Base-by-base conservation (phyloP, 73 alveolate species). In the Blepharisma japonicum region DNA sequence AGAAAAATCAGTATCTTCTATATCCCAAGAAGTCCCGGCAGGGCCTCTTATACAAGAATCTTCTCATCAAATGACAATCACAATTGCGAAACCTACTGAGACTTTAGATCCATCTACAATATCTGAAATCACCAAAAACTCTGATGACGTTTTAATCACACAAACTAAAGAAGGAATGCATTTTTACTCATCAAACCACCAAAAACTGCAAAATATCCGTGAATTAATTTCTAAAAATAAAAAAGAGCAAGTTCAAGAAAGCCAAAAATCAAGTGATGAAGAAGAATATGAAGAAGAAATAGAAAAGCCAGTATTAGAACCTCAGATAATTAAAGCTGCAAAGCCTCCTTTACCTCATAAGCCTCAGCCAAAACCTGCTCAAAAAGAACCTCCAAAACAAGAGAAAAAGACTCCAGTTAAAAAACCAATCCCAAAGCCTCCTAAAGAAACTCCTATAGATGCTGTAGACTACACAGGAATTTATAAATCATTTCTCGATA, bases 401-500 rank as follows among this genome's bases (percentile, higher is more conserved):
- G 47, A 18, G 23, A 61, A 61, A 32, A 32, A 32, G 42, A 61
- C 23, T 20, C 23, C 27, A 53, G n/a, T 53, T 20, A 53, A 53
- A 53, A 53, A 53, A 14, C 4, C 67, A 53, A 53, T 14, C 4
- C 67, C 67, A 0, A 14, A 4, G 27, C n/a, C 67, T 53, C 23
- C 27, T 53, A 53, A 61, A 32, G 42, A 61, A 61, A n/a, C 74
- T 8, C 81, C 49, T 38, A 76, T 77, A 9, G 49, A 86, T 18
- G 77, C 72, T 6, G 49, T 76, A 6, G 93, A 86, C 81, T 87
- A 87, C 54, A 71, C 90, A 11, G 71, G 67, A 21, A 56, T 45
- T 50, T 87, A 83, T 77, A 56, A 71, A 55, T 55, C 86, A 25
- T 87, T 87, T 55, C 82, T 77, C 81, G 94, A 87, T 39, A 83